Evolutionary conservation across 768 basidiomycete species (phyloP), one percentile per base, ranked within the genome.

Genomic region (Mycena polygramma): DNA sequence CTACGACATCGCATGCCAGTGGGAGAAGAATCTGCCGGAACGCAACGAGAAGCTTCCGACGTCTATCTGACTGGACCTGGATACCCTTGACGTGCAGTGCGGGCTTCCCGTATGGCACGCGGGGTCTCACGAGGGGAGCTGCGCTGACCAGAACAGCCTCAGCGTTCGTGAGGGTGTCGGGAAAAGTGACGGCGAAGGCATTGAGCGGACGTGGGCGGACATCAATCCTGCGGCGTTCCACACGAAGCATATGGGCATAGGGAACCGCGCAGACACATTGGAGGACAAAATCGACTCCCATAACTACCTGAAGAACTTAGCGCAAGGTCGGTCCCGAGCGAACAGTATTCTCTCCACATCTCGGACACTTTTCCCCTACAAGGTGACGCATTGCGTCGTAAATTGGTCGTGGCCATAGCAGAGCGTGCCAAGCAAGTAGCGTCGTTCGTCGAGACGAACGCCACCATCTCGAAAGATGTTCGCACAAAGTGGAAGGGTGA

Each of bases 161-260:
- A 63, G 11, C 70, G 48, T 43, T 51, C 64, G 37, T 49, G 57
- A 5, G 68, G 74, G 30, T n/a, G 63, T 58, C 0, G 71, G 66
- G 7, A 68, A 54, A 22, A 68, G 57, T 1, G 69, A 72, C 45
- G 70, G 66, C 10, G 64, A 67, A 51, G 69, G 41, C 1, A 36
- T 66, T 0, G 82, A 84, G 52, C 66, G 75, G 0, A 69, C 61
- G 0, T 83, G 82, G 83, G 41, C 79, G 0, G 63, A 46, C 0
- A 46, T 77, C 4, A 81, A 83, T 58, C 55, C 67, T 0, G 65
- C 68, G 0, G 71, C 78, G 0, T 66, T 66, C 9, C 77, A 74
- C 39, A 81, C 79, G 0, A 75, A 76, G 15, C 79, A 83, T 20
- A 81, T 80, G 79, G 75, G 75, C 0, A 73, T 75, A 0, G 77